phyloP scores from a whole-genome alignment of 1,284 basidiomycete species.

The Neotropicomus parvogracilis region DNA sequence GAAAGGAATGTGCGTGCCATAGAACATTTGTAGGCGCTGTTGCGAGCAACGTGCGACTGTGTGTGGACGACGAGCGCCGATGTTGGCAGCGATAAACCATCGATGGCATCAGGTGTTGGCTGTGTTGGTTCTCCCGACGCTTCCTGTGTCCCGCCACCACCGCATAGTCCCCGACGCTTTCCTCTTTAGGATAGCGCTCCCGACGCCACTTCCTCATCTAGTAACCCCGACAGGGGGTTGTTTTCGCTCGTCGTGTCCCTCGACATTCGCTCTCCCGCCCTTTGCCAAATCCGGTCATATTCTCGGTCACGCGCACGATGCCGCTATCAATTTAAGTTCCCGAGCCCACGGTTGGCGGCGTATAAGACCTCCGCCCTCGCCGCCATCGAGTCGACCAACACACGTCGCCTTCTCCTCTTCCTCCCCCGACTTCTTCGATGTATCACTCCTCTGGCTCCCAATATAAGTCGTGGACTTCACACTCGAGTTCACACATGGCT shows the following conservation, averaged over 20 bases:
- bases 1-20: slow-evolving; percentile 12
- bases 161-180: slow-evolving; percentile 20
- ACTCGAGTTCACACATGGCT: slow-evolving; percentile 3
- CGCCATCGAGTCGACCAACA: slow-evolving; percentile 23
- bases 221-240: slow-evolving; percentile 17
- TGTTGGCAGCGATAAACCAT: slow-evolving; percentile 20
- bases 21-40: neutral
- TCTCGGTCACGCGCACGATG: slow-evolving; percentile 9
- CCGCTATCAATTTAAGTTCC: slow-evolving; percentile 21
- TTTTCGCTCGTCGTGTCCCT: slow-evolving; percentile 14
- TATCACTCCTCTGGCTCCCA: slow-evolving; percentile 15
- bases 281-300: slow-evolving; percentile 18
- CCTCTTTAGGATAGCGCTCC: slow-evolving; percentile 16
- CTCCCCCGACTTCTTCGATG: slow-evolving; percentile 17
- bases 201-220: slow-evolving; percentile 24
- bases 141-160: slow-evolving; percentile 26
- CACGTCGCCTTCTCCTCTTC: neutral
- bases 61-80: slow-evolving; percentile 5
- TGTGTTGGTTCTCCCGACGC: slow-evolving; percentile 13
- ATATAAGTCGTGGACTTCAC: slow-evolving; percentile 24
- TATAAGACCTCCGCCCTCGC: slow-evolving; percentile 27
- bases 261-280: slow-evolving; percentile 31
- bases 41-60: slow-evolving; percentile 16
- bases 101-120: slow-evolving; percentile 13
- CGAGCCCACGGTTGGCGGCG: slow-evolving; percentile 12